Conservation (phyloP, 306 rosid genomes). For the Ochetophila trinervis region DNA sequence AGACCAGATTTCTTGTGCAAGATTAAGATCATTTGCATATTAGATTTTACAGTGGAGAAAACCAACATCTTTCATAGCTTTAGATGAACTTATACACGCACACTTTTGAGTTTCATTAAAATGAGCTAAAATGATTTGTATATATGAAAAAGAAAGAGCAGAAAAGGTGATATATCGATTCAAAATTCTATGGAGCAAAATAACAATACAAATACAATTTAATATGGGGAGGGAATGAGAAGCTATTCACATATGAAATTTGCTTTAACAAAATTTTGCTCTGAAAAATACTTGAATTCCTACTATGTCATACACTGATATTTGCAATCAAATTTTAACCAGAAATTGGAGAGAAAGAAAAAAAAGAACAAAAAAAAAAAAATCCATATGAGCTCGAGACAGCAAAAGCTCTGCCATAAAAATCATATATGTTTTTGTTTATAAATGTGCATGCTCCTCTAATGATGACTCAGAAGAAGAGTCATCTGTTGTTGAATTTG, state of each 20-base stretch:
- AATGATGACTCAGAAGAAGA: slow-evolving; percentile 86
- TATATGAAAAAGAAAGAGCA: no score
- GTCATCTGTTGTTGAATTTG: slow-evolving; percentile 82
- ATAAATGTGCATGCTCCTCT: slow-evolving; percentile 60
- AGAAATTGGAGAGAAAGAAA: slow-evolving; percentile 1
- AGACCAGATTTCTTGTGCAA: no score
- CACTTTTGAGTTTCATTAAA: no score
- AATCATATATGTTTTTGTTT: neutral
- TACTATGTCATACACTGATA: slow-evolving; percentile 35
- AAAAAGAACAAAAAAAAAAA: neutral
- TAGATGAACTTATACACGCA: no score
- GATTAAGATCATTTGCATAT: no score
- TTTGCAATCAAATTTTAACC: slow-evolving; percentile 40
- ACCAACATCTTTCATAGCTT: no score
- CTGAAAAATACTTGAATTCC: slow-evolving; percentile 25
- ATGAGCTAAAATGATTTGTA: no score
- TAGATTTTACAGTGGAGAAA: no score
- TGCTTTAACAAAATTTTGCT: slow-evolving; percentile 28
- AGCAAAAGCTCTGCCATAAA: slow-evolving; percentile 23
- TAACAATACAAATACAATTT: slow-evolving; percentile 2
- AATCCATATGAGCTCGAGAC: slow-evolving; percentile 22
- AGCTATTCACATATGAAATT: slow-evolving; percentile 30
- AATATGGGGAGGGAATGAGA: neutral
- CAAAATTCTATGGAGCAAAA: neutral
- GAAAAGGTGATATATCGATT: no score